Base-by-base conservation (phyloP, 768 basidiomycete genomes). In the Hebeloma cylindrosporum region DNA sequence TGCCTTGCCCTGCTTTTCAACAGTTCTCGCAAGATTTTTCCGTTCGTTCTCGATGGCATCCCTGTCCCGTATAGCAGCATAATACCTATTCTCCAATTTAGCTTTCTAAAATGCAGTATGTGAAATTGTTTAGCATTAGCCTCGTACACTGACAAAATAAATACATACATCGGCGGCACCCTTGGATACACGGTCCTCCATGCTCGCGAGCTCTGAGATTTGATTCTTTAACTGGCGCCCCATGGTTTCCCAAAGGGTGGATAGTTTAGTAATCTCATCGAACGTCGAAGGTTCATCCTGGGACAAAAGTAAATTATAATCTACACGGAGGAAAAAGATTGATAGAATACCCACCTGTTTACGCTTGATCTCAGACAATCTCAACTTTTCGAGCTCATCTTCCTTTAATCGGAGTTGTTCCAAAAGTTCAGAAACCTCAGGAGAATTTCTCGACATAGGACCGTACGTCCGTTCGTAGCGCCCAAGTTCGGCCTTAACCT, bases 61-160 rank as follows among this genome's bases (percentile, higher is more conserved):
- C 65, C 88, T 93, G 45, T 86, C 83, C 22, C 93, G 83, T 84
- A 95, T 89, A 2, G 85, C 84, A 13, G 88, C 79, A 59, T 83
- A 98, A 60, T 82, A 98, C 63, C 94, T 97, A 71, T 93, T 95
- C 48, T 97, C 94, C 11, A 88, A 83, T 68, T 95, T 97, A 7
- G 92, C 89, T 85, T 90, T 91, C 92, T 97, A n/a, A n/a, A n/a
- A n/a, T n/a, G n/a, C n/a, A n/a, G 65, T 26, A 40, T 26, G 31
- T 10, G 13, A 30, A 37, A 10, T 7, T 26, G 27, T 40, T 4
- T 45, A 30, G 31, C 26, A 50, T 13, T 13, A n/a, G 25, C 45
- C 17, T 26, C 26, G 17, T 37, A 14, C 20, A 18, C 9, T 42
- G 16, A 8, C 16, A 32, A n/a, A 5, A 28, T 14, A 35, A 16